phyloP scores from a whole-genome alignment of 2,329 filamentous ascomycete genomes.

The Colletotrichum aenigma region DNA sequence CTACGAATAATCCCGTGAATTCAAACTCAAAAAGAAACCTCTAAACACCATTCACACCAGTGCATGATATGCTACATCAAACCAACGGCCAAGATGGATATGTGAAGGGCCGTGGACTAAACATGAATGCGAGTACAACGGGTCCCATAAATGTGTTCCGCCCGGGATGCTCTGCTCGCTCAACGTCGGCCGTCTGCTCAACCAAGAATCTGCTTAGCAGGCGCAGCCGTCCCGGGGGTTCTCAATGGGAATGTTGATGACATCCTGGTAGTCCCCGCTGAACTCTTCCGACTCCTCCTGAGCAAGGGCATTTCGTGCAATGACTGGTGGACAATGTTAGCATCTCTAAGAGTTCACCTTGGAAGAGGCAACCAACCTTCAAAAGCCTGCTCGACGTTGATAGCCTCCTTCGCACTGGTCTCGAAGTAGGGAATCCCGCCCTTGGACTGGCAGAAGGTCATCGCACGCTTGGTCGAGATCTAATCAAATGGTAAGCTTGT shows the following conservation, averaged over 20 bases:
- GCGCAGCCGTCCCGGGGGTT: slow-evolving; percentile 91
- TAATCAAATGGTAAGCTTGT: slow-evolving; percentile 32
- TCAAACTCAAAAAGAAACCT: slow-evolving; percentile 19
- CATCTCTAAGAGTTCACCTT: not conserved
- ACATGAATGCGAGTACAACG: slow-evolving; percentile 10
- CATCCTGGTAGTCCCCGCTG: slow-evolving; percentile 95
- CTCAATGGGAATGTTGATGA: slow-evolving; percentile 97
- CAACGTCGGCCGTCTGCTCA: not conserved
- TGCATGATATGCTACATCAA: slow-evolving; percentile 25
- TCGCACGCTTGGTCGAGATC: slow-evolving; percentile 94
- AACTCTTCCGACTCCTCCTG: slow-evolving; percentile 99
- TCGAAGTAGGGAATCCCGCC: slow-evolving; percentile 98
- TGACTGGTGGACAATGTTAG: slow-evolving; percentile 62
- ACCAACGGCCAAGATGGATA: slow-evolving; percentile 18
- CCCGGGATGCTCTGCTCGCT: not conserved
- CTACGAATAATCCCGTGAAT: slow-evolving; percentile 2
- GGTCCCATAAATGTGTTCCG: not conserved
- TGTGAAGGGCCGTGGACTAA: slow-evolving; percentile 16
- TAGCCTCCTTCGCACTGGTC: slow-evolving; percentile 97
- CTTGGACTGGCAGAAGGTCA: slow-evolving; percentile 97
- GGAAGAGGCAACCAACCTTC: slow-evolving; percentile 55
- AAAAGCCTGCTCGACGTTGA: slow-evolving; percentile 89
- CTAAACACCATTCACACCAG: slow-evolving; percentile 21
- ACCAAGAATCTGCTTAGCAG: slow-evolving; percentile 63
- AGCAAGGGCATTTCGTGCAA: slow-evolving; percentile 91